These are phyloP conservation scores for Kluyveromyces starmeri DNA, from an alignment of 805 yeast species.

Conservation along the genomic window DNA sequence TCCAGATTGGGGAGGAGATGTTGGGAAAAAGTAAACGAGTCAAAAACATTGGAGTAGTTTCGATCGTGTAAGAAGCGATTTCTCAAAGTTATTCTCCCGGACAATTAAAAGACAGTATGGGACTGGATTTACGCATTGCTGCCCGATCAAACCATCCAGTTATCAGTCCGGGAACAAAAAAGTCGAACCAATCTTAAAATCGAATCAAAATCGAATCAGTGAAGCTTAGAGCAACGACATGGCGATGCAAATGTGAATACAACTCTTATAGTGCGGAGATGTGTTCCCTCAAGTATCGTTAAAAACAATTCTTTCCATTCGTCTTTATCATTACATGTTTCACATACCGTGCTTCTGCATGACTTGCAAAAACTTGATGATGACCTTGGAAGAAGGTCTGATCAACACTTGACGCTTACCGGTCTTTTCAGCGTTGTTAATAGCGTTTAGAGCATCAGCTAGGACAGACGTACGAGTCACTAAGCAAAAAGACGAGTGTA, in stretches of 20 bases:
- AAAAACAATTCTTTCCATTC: too few relatives aligned
- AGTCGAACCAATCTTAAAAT: too few relatives aligned
- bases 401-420: constrained; percentile 98
- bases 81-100: constrained; percentile 65
- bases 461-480: constrained; percentile 98
- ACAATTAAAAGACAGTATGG: constrained; percentile 96
- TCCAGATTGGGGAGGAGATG: too few relatives aligned
- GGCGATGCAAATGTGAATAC: too few relatives aligned
- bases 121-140: constrained; percentile 42
- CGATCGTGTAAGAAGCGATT: constrained; percentile 61
- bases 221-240: too few relatives aligned
- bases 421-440: constrained; percentile 97
- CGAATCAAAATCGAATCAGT: too few relatives aligned
- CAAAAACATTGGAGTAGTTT: constrained; percentile 27
- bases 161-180: constrained; percentile 86
- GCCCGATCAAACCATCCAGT: constrained; percentile 92
- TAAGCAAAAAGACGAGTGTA: constrained; percentile 10
- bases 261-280: too few relatives aligned
- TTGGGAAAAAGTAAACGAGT: constrained; percentile 64
- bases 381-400: constrained; percentile 97
- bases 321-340: too few relatives aligned
- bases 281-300: too few relatives aligned
- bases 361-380: constrained; percentile 89
- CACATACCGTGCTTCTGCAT: constrained; percentile 87
- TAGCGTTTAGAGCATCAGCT: constrained; percentile 96